Conservation (phyloP, 2,329 filamentous ascomycete genomes). For the Aureobasidium subglaciale region DNA sequence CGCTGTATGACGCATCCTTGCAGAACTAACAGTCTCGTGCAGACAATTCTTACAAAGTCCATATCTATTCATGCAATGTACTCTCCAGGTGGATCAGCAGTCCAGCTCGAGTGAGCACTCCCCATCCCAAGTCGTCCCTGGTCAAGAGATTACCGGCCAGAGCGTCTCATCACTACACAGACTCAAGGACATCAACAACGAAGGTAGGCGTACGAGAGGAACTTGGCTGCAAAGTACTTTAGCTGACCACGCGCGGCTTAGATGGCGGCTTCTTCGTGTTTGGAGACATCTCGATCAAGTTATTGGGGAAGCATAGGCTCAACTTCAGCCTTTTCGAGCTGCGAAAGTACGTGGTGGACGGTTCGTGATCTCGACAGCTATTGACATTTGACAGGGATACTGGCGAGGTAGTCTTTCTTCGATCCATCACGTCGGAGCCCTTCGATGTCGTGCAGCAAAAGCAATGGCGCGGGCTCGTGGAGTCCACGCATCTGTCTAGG, state of each 20-base stretch:
- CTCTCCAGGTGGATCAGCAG: slow-evolving; percentile 46
- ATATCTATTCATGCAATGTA: slow-evolving; percentile 56
- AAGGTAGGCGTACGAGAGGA: slow-evolving; percentile 32
- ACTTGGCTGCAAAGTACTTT: neutral
- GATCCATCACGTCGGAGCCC: slow-evolving; percentile 52
- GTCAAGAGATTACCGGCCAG: slow-evolving; percentile 48
- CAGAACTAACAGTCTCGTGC: slow-evolving; percentile 18
- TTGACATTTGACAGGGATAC: slow-evolving; percentile 24
- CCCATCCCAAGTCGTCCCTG: neutral
- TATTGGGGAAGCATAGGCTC: slow-evolving; percentile 64
- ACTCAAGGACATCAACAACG: slow-evolving; percentile 69
- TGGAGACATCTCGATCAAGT: slow-evolving; percentile 73
- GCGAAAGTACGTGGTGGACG: slow-evolving; percentile 42
- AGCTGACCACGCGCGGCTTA: slow-evolving; percentile 18
- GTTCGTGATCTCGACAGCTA: neutral
- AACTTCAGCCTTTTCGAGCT: slow-evolving; percentile 74
- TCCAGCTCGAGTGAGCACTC: slow-evolving; percentile 31
- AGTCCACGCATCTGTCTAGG: slow-evolving; percentile 74
- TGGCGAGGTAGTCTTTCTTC: slow-evolving; percentile 44
- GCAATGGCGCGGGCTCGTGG: slow-evolving; percentile 69
- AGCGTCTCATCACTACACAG: slow-evolving; percentile 75
- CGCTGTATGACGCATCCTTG: neutral
- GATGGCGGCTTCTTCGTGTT: slow-evolving; percentile 90
- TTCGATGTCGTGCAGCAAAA: slow-evolving; percentile 59
- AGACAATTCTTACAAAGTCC: slow-evolving; percentile 58